phyloP scores from a whole-genome alignment of 1,284 basidiomycete genomes.

The Omphalotus olearius region DNA sequence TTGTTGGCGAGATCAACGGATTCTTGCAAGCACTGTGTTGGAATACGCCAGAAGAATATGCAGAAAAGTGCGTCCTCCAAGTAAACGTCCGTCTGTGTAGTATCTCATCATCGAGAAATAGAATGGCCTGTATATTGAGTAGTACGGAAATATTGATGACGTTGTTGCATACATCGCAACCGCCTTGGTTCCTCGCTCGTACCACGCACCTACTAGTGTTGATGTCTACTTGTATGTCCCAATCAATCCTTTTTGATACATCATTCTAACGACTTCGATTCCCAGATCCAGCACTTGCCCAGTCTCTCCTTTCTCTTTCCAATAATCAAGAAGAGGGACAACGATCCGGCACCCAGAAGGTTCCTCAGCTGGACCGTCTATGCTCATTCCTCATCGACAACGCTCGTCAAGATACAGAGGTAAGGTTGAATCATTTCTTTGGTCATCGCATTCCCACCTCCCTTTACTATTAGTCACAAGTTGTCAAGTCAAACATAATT shows the following conservation, averaged over 20 bases:
- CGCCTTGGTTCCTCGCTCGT: conserved; percentile 43
- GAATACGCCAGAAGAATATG: conserved; percentile 38
- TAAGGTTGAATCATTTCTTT: conserved; percentile 23
- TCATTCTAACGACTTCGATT: neutral
- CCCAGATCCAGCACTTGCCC: conserved; percentile 11
- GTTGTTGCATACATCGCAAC: conserved; percentile 48
- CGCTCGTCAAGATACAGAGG: conserved; percentile 37
- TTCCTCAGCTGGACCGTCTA: conserved; percentile 47
- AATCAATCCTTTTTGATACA: neutral
- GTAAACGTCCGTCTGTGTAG: neutral
- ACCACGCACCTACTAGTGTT: conserved; percentile 46
- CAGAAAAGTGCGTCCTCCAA: conserved; percentile 34
- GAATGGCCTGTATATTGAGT: conserved; percentile 1
- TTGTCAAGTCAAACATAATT: conserved; percentile 45
- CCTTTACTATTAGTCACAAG: conserved; percentile 33
- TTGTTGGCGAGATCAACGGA: conserved; percentile 39
- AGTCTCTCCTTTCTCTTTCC: conserved; percentile 10
- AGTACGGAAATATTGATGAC: conserved; percentile 37
- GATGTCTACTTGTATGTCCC: conserved; percentile 50
- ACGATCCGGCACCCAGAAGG: neutral
- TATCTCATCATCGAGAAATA: neutral
- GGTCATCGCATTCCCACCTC: conserved; percentile 16
- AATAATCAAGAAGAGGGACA: conserved; percentile 22
- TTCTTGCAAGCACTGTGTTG: conserved; percentile 54
- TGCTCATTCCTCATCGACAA: conserved; percentile 48